These are phyloP conservation scores for Pseudogymnoascus sp. DNA, from an alignment of 2,329 filamentous ascomycete genomes.

Conservation along the genomic window DNA sequence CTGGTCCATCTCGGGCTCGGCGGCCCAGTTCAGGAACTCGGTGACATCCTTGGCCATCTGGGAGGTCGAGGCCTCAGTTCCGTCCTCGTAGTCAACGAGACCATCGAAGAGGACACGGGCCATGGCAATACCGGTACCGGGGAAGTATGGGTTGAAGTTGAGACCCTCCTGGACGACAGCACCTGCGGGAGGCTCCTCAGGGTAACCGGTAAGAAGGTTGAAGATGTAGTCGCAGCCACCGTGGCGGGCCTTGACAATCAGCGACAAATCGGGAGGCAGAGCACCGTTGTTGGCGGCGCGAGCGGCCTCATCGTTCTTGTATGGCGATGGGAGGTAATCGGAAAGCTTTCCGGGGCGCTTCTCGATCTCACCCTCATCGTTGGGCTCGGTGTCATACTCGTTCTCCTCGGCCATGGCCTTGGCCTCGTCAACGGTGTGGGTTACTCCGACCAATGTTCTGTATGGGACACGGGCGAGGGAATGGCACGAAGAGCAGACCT, in stretches of 20 bases:
- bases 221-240: slow-evolving; percentile 99
- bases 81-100: slow-evolving; percentile 96
- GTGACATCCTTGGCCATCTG: slow-evolving; percentile 99
- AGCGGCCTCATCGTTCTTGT: slow-evolving; percentile 98
- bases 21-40: slow-evolving; percentile 98
- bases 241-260: slow-evolving; percentile 97
- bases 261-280: slow-evolving; percentile 89
- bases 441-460: slow-evolving; percentile 78
- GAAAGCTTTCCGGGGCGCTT: slow-evolving; percentile 98
- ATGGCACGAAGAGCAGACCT: slow-evolving; percentile 97
- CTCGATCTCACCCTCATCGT: slow-evolving; percentile 95
- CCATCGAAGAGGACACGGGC: slow-evolving; percentile 96
- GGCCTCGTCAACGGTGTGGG: slow-evolving; percentile 96
- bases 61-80: slow-evolving; percentile 84
- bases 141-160: slow-evolving; percentile 99
- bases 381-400: slow-evolving; percentile 97
- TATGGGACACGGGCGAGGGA: slow-evolving; percentile 91
- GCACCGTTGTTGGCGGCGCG: slow-evolving; percentile 98
- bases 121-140: slow-evolving; percentile 97
- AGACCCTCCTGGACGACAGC: slow-evolving; percentile 77
- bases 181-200: slow-evolving; percentile 89
- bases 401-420: slow-evolving; percentile 96
- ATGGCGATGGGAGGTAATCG: slow-evolving; percentile 88
- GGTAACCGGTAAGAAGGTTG: slow-evolving; percentile 91
- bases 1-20: slow-evolving; percentile 98